These are phyloP conservation scores for Candolleomyces efflorescens DNA, from an alignment of 768 basidiomycete species.

Conservation along the genomic window DNA sequence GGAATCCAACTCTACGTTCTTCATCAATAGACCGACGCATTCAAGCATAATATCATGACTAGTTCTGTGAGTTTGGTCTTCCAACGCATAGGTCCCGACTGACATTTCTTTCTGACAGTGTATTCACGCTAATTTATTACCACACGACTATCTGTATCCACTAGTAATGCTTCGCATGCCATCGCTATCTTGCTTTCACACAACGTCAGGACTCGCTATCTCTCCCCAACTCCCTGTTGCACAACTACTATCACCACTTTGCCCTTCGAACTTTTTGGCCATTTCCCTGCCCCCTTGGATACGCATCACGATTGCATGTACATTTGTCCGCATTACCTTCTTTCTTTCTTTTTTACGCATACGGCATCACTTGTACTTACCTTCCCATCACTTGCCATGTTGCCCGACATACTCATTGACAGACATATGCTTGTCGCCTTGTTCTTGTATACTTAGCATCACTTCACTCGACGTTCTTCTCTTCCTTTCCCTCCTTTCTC, in stretches of 20 bases:
- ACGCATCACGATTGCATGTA: not conserved
- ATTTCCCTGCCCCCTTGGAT: not conserved
- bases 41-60: not conserved
- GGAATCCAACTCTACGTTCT: not conserved
- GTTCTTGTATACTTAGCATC: not conserved
- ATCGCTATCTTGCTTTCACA: not conserved
- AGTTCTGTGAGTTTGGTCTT: constrained; percentile 5
- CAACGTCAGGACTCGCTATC: not conserved
- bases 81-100: not conserved
- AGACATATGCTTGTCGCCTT: not conserved
- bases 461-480: no score
- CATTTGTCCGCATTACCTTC: not conserved
- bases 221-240: not conserved
- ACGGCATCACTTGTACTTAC: not conserved
- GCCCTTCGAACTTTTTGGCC: not conserved
- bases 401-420: not conserved
- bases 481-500: no score
- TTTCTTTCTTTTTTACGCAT: not conserved
- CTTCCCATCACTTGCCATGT: not conserved
- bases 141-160: not conserved
- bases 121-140: not conserved
- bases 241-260: no score
- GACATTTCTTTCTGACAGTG: not conserved
- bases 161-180: not conserved
- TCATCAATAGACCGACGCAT: not conserved